These are phyloP conservation scores for Bjerkandera adusta DNA, from an alignment of 1,284 basidiomycete genomes.

Conservation along the genomic window DNA sequence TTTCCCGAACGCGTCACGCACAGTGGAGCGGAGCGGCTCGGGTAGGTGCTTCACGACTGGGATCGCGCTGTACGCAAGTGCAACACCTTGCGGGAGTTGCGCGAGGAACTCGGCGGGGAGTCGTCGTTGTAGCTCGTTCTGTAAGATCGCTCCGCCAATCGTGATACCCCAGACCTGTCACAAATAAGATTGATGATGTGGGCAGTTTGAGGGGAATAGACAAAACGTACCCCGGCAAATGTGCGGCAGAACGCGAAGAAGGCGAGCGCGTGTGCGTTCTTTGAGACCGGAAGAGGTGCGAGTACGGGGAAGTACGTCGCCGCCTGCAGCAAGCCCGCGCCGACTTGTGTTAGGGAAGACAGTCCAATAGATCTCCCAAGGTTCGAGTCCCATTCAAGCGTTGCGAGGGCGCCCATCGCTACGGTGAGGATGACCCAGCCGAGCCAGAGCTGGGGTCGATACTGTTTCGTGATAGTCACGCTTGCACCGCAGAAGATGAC, in stretches of 20 bases:
- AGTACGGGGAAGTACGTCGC: conserved; percentile 17
- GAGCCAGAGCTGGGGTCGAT: conserved; percentile 13
- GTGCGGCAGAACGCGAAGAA: conserved; percentile 15
- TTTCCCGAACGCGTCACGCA: conserved; percentile 20
- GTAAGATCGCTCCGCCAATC: conserved; percentile 11
- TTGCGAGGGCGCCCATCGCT: conserved; percentile 7
- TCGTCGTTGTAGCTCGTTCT: conserved; percentile 6
- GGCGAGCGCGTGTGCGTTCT: conserved; percentile 18
- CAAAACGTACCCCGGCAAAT: conserved; percentile 13
- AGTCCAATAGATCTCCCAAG: conserved; percentile 1
- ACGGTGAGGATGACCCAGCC: conserved; percentile 6
- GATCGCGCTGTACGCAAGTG: conserved; percentile 18
- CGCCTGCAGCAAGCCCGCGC: conserved; percentile 6
- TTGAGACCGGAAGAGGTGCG: conserved; percentile 13
- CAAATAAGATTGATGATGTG: not conserved
- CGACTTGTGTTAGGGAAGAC: conserved; percentile 8
- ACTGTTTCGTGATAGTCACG: conserved; percentile 10
- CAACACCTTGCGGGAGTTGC: not conserved
- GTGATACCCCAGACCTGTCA: conserved; percentile 13
- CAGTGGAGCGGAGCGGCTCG: conserved; percentile 17
- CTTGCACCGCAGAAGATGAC: conserved; percentile 4
- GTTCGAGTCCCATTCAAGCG: conserved; percentile 3
- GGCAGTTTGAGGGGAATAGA: not conserved
- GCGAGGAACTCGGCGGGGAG: conserved; percentile 9
- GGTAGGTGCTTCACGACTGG: conserved; percentile 21